Base-by-base conservation (phyloP, 2,329 filamentous ascomycete species). In the Fusarium fujikuroi region DNA sequence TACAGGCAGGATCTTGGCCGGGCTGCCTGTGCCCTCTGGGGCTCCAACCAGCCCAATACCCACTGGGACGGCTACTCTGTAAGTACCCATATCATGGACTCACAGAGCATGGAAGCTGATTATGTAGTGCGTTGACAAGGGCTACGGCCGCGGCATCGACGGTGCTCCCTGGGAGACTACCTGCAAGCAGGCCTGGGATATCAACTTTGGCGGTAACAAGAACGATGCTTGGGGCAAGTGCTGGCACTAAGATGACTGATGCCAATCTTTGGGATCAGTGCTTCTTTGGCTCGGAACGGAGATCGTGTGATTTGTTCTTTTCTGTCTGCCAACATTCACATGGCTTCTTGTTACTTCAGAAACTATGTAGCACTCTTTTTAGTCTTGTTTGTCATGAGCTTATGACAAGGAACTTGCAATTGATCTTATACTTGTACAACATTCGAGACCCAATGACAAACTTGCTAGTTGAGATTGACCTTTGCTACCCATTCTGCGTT, bases 51-150 rank as follows among this genome's bases (percentile, higher is more conserved):
- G 39, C 53, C 59, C 5, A 4, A 72, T 25, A 72, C 69, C 4
- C 34, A 57, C 15, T 72, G 36, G 23, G 63, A 72, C 37, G 69
- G 69, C 7, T 67, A 72, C 32, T 72, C 69, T 54, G 69, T 72
- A 46, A 21, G 67, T 60, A 2, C 14, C 8, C 12, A 1, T 2
- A 15, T 10, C 18, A 19, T 3, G 4, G 0, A 4, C 6, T 7
- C 25, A 9, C 2, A 34, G 23, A 15, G 18, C 3, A 19, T 3
- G 5, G 6, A 28, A 9, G 18, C 60, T 66, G 43, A 66, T 34
- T 21, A 21, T 11, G 10, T 5, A 72, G 69, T 72, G 69, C 59
- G 28, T 72, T 30, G 69, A 72, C 16, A 70, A 71, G 44, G 67
- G 63, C 15, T 5, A 3, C 2, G 53, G 63, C 28, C 67, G 69